phyloP scores from a whole-genome alignment of 306 rosid genomes.

The Coriaria nepalensis region DNA sequence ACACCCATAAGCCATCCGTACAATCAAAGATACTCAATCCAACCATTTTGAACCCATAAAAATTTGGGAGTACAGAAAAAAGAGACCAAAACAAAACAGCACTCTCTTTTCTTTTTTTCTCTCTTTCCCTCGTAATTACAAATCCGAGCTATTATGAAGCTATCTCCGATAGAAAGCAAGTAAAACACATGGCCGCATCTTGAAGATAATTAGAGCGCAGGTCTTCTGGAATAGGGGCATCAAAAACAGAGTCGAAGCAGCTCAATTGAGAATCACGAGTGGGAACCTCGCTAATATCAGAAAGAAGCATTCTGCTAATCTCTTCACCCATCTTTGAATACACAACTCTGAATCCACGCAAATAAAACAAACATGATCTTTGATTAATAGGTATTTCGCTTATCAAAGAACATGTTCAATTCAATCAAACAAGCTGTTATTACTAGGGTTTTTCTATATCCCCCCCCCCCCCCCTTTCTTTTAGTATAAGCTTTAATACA shows the following conservation, averaged over 20 bases:
- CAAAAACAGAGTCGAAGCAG: constrained; percentile 65
- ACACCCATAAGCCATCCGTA: too few species aligned
- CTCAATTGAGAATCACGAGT: constrained; percentile 55
- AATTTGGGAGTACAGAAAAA: too few species aligned
- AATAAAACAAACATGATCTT: not conserved
- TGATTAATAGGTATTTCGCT: too few species aligned
- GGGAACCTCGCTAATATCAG: constrained; percentile 44
- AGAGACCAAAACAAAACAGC: constrained; percentile 1
- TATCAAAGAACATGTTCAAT: too few species aligned
- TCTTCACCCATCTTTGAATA: constrained; percentile 85
- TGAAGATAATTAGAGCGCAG: constrained; percentile 66
- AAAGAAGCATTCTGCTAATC: constrained; percentile 54
- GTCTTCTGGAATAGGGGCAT: constrained; percentile 78
- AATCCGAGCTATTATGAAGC: constrained; percentile 43
- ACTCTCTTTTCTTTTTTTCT: too few species aligned
- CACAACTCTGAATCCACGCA: constrained; percentile 38
- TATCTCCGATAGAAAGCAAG: constrained; percentile 64
- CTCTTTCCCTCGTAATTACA: too few species aligned
- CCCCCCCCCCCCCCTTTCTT: too few species aligned
- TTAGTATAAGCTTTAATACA: too few species aligned
- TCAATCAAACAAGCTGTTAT: too few species aligned
- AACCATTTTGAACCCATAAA: too few species aligned
- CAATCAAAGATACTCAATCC: too few species aligned
- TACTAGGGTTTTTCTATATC: too few species aligned
- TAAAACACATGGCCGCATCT: constrained; percentile 63